These are phyloP conservation scores for Monosporascus sp. DNA, from an alignment of 2,329 filamentous ascomycete genomes.

Conservation along the genomic window DNA sequence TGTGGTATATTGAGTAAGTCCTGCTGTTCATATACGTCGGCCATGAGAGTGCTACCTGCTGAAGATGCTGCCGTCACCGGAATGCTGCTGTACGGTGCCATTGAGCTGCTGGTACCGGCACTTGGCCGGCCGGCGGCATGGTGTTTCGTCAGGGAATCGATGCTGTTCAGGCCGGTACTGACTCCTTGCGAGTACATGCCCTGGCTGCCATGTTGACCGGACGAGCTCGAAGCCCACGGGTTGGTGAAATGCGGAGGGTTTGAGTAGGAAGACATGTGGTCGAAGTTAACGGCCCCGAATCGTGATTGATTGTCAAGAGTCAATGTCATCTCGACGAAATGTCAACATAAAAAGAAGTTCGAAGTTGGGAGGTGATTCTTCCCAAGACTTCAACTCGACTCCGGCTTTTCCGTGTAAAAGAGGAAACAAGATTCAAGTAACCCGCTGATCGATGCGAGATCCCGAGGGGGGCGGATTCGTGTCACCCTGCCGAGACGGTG, in stretches of 20 bases:
- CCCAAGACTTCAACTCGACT: slow-evolving; percentile 12
- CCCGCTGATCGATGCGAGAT: slow-evolving; percentile 50
- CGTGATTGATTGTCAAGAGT: slow-evolving; percentile 86
- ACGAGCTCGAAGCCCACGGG: slow-evolving; percentile 68
- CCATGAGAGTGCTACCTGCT: slow-evolving; percentile 63
- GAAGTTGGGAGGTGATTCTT: slow-evolving; percentile 19
- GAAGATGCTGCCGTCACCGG: slow-evolving; percentile 64
- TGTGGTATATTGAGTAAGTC: slow-evolving; percentile 66
- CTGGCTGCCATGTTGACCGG: slow-evolving; percentile 48
- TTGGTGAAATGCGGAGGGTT: slow-evolving; percentile 78
- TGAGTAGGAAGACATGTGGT: slow-evolving; percentile 66
- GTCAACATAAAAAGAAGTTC: slow-evolving; percentile 12
- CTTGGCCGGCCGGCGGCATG: slow-evolving; percentile 49
- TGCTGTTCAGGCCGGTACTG: slow-evolving; percentile 50
- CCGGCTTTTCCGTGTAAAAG: slow-evolving; percentile 5
- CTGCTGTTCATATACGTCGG: slow-evolving; percentile 52
- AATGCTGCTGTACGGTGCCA: slow-evolving; percentile 68
- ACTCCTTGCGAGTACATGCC: slow-evolving; percentile 59
- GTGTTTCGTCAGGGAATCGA: slow-evolving; percentile 53
- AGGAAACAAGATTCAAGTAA: slow-evolving; percentile 20
- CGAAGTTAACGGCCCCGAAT: slow-evolving; percentile 74
- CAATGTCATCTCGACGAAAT: slow-evolving; percentile 71
- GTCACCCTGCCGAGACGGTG: slow-evolving; percentile 27
- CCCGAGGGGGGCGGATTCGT: slow-evolving; percentile 40
- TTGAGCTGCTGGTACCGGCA: slow-evolving; percentile 51